A percentile compares a stretch with the other conserved stretches of the same genome.
phyloP scores from a whole-genome alignment of 2,329 filamentous ascomycete species.

The Stachybotrys chartarum region DNA sequence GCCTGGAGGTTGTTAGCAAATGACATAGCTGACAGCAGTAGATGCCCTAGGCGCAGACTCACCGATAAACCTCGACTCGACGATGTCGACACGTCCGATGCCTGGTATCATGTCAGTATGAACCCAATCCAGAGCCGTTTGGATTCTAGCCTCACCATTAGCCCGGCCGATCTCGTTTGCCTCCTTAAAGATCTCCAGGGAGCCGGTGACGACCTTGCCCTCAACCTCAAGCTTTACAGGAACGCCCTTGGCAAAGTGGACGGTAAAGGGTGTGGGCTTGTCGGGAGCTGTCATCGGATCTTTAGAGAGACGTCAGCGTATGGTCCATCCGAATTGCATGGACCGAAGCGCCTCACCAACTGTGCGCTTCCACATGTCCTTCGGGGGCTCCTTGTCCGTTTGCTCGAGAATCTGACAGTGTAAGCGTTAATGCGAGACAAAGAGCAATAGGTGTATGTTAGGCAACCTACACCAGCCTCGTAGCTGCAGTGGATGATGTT shows the following conservation, averaged over 20 bases:
- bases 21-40: background rate
- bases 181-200: constrained; percentile 57
- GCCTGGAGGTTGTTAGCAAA: no score
- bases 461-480: constrained; percentile 51
- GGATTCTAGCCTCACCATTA: no score
- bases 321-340: no score
- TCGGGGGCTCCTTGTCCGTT: constrained; percentile 49
- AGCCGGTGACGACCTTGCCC: constrained; percentile 53
- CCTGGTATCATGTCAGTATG: no score
- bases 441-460: no score
- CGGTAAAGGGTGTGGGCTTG: constrained; percentile 54
- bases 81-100: constrained; percentile 55
- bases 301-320: no score
- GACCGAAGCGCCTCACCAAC: no score
- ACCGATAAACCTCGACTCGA: constrained; percentile 39
- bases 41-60: background rate
- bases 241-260: constrained; percentile 61
- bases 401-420: constrained; percentile 57
- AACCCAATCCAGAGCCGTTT: no score
- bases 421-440: no score
- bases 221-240: constrained; percentile 55
- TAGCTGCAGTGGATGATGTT: constrained; percentile 73
- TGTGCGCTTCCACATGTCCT: constrained; percentile 66
- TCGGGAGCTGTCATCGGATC: constrained; percentile 59
- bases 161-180: constrained; percentile 57